phyloP scores from a whole-genome alignment of 768 basidiomycete species.

The Phaeotremella fagi region DNA sequence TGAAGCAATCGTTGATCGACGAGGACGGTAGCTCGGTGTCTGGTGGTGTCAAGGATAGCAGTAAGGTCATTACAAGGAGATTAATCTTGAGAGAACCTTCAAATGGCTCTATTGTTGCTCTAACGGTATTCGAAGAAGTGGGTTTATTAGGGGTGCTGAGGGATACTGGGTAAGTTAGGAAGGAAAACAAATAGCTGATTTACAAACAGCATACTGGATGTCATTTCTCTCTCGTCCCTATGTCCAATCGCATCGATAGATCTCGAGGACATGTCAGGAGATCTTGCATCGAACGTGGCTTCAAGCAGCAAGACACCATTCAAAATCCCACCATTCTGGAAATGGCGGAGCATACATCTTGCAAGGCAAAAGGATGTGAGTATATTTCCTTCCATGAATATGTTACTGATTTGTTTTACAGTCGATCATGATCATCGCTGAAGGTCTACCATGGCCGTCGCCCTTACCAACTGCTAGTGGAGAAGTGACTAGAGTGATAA shows the following conservation, averaged over 20 bases:
- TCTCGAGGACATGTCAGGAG: slow-evolving; percentile 14
- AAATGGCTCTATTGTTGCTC: slow-evolving; percentile 22
- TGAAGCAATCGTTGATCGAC: slow-evolving; percentile 10
- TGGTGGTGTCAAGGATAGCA: neutral
- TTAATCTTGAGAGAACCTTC: slow-evolving; percentile 18
- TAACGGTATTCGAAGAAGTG: slow-evolving; percentile 22
- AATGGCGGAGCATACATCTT: slow-evolving; percentile 21
- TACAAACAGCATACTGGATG: slow-evolving; percentile 21
- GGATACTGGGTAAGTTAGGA: slow-evolving; percentile 29
- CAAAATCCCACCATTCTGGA: slow-evolving; percentile 30
- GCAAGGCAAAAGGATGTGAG: slow-evolving; percentile 18
- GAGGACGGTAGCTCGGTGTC: neutral
- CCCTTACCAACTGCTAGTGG: slow-evolving; percentile 35
- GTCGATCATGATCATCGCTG: slow-evolving; percentile 14
- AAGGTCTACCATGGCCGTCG: slow-evolving; percentile 38
- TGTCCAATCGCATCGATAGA: slow-evolving; percentile 3
- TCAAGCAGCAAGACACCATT: slow-evolving; percentile 8
- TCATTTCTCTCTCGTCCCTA: slow-evolving; percentile 19
- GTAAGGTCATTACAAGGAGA: slow-evolving; percentile 12
- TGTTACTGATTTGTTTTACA: neutral
- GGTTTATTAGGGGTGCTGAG: slow-evolving; percentile 21
- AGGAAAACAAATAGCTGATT: neutral
- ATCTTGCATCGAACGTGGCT: neutral
- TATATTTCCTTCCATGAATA: neutral
- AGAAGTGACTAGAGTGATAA: slow-evolving; percentile 33